A percentile compares a stretch with the other conserved stretches of the same genome.
Evolutionary conservation across 768 basidiomycete genomes (phyloP).

Genomic region (Tremella mesenterica): DNA sequence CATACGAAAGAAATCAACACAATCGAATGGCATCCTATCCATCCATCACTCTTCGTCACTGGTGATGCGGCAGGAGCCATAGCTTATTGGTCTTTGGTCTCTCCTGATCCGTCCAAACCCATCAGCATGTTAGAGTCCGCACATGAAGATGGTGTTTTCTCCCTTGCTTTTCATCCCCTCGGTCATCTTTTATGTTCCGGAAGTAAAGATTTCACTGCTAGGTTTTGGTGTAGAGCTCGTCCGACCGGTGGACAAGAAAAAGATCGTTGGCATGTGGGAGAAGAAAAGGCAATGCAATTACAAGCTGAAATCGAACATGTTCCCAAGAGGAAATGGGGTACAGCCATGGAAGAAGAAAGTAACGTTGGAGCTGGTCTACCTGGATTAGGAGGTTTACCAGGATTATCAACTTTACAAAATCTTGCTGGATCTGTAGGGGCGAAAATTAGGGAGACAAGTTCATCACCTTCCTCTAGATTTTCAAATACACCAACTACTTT

Average conservation of each 20-base stretch:
- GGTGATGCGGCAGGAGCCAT: slow-evolving; percentile 92
- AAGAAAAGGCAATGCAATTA: slow-evolving; percentile 21
- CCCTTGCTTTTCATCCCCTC: slow-evolving; percentile 86
- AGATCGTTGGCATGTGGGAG: slow-evolving; percentile 42
- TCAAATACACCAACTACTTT: slow-evolving; percentile 5
- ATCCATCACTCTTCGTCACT: slow-evolving; percentile 73
- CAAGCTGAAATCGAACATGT: slow-evolving; percentile 15
- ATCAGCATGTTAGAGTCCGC: slow-evolving; percentile 85
- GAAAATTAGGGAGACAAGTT: background rate
- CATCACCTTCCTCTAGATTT: slow-evolving; percentile 24
- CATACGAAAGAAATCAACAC: slow-evolving; percentile 98
- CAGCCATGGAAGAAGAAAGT: background rate
- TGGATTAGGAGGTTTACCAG: slow-evolving; percentile 15
- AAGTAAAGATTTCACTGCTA: slow-evolving; percentile 96
- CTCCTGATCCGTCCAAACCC: slow-evolving; percentile 52
- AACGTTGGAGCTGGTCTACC: slow-evolving; percentile 1
- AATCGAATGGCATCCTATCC: slow-evolving; percentile 90
- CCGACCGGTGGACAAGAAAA: slow-evolving; percentile 39
- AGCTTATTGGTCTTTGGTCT: slow-evolving; percentile 82
- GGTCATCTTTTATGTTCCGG: slow-evolving; percentile 89
- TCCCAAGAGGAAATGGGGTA: slow-evolving; percentile 13
- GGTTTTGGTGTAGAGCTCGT: slow-evolving; percentile 80
- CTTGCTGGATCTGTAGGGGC: slow-evolving; percentile 1
- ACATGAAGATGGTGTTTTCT: slow-evolving; percentile 97
- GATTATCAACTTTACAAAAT: slow-evolving; percentile 10